These are phyloP conservation scores for Podila minutissima DNA, from an alignment of 192 early-diverging fungal species.

Conservation along the genomic window DNA sequence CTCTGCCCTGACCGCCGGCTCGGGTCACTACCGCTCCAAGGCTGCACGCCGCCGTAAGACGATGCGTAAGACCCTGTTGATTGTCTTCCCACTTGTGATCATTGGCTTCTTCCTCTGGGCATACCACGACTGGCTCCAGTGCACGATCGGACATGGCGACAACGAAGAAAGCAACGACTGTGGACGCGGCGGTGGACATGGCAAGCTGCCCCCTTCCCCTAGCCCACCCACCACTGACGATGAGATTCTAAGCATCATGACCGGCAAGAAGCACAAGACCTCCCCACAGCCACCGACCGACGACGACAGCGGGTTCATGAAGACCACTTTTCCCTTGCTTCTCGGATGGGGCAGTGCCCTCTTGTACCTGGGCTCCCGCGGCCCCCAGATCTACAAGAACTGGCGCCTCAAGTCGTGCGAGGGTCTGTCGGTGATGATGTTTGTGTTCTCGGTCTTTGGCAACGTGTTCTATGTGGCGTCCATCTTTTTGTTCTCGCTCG, in stretches of 20 bases:
- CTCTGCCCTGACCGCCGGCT: conserved; percentile 25
- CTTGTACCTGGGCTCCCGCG: conserved; percentile 74
- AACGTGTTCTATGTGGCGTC: conserved; percentile 76
- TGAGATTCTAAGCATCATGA: not conserved
- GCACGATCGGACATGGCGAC: conserved; percentile 38
- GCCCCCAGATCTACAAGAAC: conserved; percentile 89
- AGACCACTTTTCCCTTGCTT: conserved; percentile 62
- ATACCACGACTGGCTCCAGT: conserved; percentile 50
- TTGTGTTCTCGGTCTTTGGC: conserved; percentile 83
- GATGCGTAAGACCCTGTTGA: conserved; percentile 16
- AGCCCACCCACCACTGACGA: conserved; percentile 1
- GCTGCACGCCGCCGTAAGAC: conserved; percentile 31
- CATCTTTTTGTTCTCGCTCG: conserved; percentile 80
- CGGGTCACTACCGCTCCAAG: conserved; percentile 35
- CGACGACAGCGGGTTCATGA: conserved; percentile 18
- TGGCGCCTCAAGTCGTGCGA: conserved; percentile 74
- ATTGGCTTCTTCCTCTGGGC: conserved; percentile 33
- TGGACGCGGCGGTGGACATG: conserved; percentile 39
- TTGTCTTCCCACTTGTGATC: conserved; percentile 29
- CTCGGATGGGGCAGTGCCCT: conserved; percentile 80
- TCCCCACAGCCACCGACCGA: not conserved
- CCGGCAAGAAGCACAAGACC: conserved; percentile 8
- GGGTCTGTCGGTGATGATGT: conserved; percentile 86
- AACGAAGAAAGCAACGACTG: conserved; percentile 23
- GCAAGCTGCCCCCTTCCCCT: conserved; percentile 27